Conservation (phyloP, 1,284 basidiomycete species). For the Cryptococcus maquisensis region DNA sequence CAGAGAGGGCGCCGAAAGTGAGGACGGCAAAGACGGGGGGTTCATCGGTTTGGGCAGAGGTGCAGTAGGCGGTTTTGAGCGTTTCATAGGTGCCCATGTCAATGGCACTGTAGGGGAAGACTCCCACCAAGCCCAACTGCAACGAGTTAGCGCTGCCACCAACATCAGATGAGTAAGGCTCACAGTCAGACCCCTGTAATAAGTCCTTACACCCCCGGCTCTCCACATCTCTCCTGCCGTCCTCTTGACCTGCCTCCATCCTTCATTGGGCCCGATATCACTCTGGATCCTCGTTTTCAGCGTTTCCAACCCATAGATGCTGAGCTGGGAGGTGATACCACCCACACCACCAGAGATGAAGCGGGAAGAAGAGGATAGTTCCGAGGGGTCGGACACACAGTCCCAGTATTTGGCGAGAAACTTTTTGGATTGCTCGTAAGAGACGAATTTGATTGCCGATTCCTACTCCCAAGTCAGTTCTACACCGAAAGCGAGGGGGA, state of each 20-base stretch:
- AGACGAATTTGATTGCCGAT: constrained; percentile 96
- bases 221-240: constrained; percentile 64
- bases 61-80: constrained; percentile 74
- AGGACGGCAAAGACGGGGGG: constrained; percentile 76
- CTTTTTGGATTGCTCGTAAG: constrained; percentile 93
- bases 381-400: constrained; percentile 77
- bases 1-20: constrained; percentile 82
- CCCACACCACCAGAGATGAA: constrained; percentile 95
- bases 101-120: constrained; percentile 84
- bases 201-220: constrained; percentile 75
- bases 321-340: constrained; percentile 88
- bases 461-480: constrained; percentile 52
- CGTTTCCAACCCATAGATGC: constrained; percentile 50
- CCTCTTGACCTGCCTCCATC: constrained; percentile 59
- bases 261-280: constrained; percentile 58
- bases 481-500: neutral
- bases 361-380: constrained; percentile 85
- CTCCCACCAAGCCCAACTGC: constrained; percentile 80
- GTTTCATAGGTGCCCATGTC: constrained; percentile 95
- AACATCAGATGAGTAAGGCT: constrained; percentile 39
- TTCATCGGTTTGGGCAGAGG: constrained; percentile 74
- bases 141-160: neutral
- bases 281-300: constrained; percentile 90
- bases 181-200: constrained; percentile 86
- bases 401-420: constrained; percentile 91